Conservation (phyloP, 768 basidiomycete genomes). For the Solioccasus polychromus region DNA sequence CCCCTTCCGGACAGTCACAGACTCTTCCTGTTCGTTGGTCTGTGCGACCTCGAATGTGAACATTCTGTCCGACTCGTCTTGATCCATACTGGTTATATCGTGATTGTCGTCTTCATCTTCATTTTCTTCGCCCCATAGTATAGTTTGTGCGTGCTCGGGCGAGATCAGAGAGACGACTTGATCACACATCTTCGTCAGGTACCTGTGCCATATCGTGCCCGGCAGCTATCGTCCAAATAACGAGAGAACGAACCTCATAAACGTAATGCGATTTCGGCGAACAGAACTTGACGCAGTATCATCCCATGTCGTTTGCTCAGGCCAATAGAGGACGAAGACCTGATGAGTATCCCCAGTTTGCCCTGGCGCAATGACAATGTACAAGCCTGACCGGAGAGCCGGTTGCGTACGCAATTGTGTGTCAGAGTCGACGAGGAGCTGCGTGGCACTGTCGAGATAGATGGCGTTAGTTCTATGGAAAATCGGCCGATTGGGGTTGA, state of each 20-base stretch:
- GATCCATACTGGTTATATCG: conserved; percentile 21
- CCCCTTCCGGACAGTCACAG: conserved; percentile 40
- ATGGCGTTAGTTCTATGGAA: too few species aligned
- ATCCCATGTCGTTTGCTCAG: conserved; percentile 57
- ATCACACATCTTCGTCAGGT: conserved; percentile 58
- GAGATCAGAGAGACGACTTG: conserved; percentile 53
- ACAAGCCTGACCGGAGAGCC: conserved; percentile 21
- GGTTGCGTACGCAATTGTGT: conserved; percentile 4
- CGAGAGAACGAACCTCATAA: conserved; percentile 48
- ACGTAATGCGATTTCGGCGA: conserved; percentile 52
- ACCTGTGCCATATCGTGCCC: conserved; percentile 32
- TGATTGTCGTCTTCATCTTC: conserved; percentile 26
- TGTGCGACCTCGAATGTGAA: conserved; percentile 54
- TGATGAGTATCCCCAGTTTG: conserved; percentile 12
- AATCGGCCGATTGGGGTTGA: too few species aligned
- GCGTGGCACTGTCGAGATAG: conserved; percentile 7
- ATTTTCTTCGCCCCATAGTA: conserved; percentile 43
- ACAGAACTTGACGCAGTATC: conserved; percentile 45
- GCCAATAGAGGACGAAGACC: conserved; percentile 58
- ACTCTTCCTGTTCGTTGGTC: conserved; percentile 54
- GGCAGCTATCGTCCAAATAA: background rate
- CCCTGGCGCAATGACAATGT: conserved; percentile 12
- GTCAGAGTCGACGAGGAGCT: conserved; percentile 15
- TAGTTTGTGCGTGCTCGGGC: conserved; percentile 39
- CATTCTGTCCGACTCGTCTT: conserved; percentile 45